Evolutionary conservation across 2,329 filamentous ascomycete genomes (phyloP), one percentile per base, ranked within the genome.

Genomic region (Bipolaris sorokiniana): DNA sequence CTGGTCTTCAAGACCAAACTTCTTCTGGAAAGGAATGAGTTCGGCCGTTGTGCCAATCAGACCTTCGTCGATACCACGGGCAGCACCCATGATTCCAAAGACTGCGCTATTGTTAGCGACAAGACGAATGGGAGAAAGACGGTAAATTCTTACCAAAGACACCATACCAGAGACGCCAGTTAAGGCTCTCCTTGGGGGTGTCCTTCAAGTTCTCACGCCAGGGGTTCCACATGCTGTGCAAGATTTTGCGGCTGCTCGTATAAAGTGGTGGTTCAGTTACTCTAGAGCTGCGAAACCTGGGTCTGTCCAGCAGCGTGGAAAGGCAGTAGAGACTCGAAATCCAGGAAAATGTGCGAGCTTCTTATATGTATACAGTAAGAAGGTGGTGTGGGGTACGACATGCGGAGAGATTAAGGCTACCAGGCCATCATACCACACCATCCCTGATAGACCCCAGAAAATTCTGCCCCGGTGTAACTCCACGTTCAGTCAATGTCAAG

Each of bases 131-230:
- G 18, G 37, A 18, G 28, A n/a, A 6, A 15, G 10, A 6, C 11
- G 18, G 9, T 7, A 2, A 4, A 11, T 1, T 33, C 72, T 54
- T 64, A 76, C 74, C 74, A 47, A 90, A 71, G 52, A 92, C 88
- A 40, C 89, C 87, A 75, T 90, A 91, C 88, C 89, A 92, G 59
- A 93, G 81, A 42, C 86, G 82, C 89, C 89, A 92, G 78, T 93
- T 93, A 74, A 92, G 85, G 60, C 88, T 84, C 69, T 90, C 85
- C 53, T 83, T 83, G 4, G 90, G 90, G 58, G 90, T 89, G 56
- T 84, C 84, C 47, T 87, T 80, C 60, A 89, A 75, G 68, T 85
- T 76, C 52, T 74, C 69, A 46, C 68, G 63, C 72, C 72, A 76
- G 13, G 71, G 70, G 54, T 76, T 76, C 61, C 67, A 70, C 54